Conservation (phyloP, 2,329 filamentous ascomycete genomes). For the Phialophora chinensis region DNA sequence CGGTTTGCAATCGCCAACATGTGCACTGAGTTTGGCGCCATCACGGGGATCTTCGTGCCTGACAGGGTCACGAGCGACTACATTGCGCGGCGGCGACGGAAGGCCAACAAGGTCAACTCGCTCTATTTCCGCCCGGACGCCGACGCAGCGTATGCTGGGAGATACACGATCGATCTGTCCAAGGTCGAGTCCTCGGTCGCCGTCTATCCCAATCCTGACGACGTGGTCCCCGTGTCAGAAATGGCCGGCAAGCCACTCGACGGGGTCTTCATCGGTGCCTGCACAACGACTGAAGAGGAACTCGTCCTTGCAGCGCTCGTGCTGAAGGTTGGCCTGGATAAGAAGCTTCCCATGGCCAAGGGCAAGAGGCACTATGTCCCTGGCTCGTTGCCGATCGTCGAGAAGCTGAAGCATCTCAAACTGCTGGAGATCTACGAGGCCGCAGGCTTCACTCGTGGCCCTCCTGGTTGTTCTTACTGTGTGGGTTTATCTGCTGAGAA, state of each 20-base stretch:
- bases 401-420: constrained; percentile 46
- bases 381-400: constrained; percentile 50
- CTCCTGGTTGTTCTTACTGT: constrained; percentile 55
- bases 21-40: constrained; percentile 55
- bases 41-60: constrained; percentile 52
- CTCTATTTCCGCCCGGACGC: constrained; percentile 51
- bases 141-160: constrained; percentile 48
- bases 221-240: constrained; percentile 52
- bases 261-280: constrained; percentile 56
- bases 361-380: constrained; percentile 52
- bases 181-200: constrained; percentile 50
- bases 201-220: constrained; percentile 51
- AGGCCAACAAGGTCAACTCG: constrained; percentile 44
- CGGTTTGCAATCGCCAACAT: constrained; percentile 58
- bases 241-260: constrained; percentile 45
- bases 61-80: constrained; percentile 48
- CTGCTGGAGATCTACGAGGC: constrained; percentile 49
- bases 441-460: constrained; percentile 52
- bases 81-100: constrained; percentile 45
- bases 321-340: constrained; percentile 47
- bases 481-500: constrained; percentile 53
- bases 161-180: constrained; percentile 48
- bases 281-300: constrained; percentile 56
- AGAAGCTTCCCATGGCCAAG: constrained; percentile 42
- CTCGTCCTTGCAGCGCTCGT: constrained; percentile 52